Evolutionary conservation across 371 early-diverging fungal species (phyloP), one percentile per base, ranked within the genome.

Genomic region (Apophysomyces variabilis): DNA sequence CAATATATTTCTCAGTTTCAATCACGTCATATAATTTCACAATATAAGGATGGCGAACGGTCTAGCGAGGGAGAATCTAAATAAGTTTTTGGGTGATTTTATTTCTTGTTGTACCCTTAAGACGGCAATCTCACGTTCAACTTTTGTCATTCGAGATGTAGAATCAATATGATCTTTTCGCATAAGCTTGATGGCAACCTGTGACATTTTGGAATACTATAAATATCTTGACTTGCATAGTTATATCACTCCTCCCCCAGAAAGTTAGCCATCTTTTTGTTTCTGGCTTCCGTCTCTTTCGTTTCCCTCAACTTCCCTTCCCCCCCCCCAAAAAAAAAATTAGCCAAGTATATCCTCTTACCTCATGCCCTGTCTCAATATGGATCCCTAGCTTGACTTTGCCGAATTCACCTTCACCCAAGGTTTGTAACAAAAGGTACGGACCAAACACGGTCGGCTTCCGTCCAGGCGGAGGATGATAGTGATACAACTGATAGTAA

Each of bases 321-420:
- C 9, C 11, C 50, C 21, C 50, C 50, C 54, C 54, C n/a, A 32
- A 50, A 26, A 26, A 26, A 26, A 26, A 26, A 26, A 26, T 26
- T 21, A 9, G 5, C 54, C 54, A 50, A 18, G 54, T 50, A 50
- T 50, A 50, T 50, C 21, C 54, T 56, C 18, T 74, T 86, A 96
- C 99, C 88, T 96, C 96, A 70, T 93, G 92, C 12, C 95, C 94
- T 14, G 94, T 92, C 54, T 95, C 84, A 62, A 91, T 90, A 82
- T 98, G 94, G 67, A 95, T 88, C 13, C 95, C 99, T 32, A 98
- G 88, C 74, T 99, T 98, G 70, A 99, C 99, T 78, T 98, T 97
- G 61, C 97, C 97, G 80, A 98, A 99, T 79, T 98, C 98, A 45
- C 99, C 99, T 78, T 95, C 98, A 62, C 99, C 99, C 13, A 99